phyloP scores from a whole-genome alignment of 1,139 yeast genomes.

The Candida pseudocylindracea region DNA sequence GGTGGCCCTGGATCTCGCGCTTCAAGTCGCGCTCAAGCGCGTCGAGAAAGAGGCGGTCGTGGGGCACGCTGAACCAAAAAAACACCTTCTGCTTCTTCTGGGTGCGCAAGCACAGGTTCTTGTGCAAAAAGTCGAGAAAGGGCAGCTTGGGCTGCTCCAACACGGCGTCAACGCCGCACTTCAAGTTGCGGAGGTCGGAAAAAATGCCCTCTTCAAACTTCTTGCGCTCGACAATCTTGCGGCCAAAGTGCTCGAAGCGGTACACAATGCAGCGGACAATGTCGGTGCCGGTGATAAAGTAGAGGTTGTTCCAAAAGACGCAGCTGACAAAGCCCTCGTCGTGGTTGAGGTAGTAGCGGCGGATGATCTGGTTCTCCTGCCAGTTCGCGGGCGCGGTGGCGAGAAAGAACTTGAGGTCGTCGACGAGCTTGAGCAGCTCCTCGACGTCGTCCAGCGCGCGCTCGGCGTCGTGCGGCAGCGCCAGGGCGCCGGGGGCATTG shows the following conservation, averaged over 20 bases:
- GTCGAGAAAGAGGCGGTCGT: conserved; percentile 80
- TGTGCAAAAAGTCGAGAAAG: conserved; percentile 65
- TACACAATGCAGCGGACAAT: conserved; percentile 82
- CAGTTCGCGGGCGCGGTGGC: conserved; percentile 92
- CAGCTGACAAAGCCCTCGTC: conserved; percentile 87
- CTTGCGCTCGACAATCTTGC: conserved; percentile 65
- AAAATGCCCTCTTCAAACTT: conserved; percentile 95
- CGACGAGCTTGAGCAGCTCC: conserved; percentile 41
- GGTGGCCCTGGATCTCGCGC: conserved; percentile 37
- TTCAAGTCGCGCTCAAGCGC: conserved; percentile 86
- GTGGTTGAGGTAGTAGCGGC: conserved; percentile 67
- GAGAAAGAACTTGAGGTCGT: conserved; percentile 61
- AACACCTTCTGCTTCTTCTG: conserved; percentile 95
- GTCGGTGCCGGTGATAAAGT: conserved; percentile 89
- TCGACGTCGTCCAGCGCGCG: conserved; percentile 8
- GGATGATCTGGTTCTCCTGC: conserved; percentile 74
- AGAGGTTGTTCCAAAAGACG: conserved; percentile 79
- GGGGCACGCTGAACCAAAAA: conserved; percentile 93
- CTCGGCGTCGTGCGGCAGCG: too few species aligned
- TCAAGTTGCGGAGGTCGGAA: conserved; percentile 70
- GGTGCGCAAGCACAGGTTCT: conserved; percentile 74
- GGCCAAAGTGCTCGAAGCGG: conserved; percentile 77
- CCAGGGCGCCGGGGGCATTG: too few species aligned
- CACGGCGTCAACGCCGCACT: conserved; percentile 75
- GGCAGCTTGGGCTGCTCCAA: conserved; percentile 77